A percentile compares a stretch with the other conserved stretches of the same genome.
These are phyloP conservation scores for Lipomyces japonicus DNA, from an alignment of 805 yeast species.

Conservation along the genomic window DNA sequence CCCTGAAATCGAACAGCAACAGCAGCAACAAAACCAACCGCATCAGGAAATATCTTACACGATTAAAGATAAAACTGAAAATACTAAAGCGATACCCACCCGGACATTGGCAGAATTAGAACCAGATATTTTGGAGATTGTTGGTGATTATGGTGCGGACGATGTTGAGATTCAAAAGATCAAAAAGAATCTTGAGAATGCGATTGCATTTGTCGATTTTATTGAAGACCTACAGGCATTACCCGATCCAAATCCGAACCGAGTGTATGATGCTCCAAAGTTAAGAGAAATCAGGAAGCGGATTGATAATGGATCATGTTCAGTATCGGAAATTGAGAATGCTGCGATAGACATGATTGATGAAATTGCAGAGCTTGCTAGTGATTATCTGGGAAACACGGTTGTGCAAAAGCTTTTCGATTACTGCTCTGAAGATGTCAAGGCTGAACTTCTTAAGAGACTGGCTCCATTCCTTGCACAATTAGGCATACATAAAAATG, in stretches of 20 bases:
- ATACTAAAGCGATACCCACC: conserved; percentile 28
- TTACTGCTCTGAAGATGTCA: conserved; percentile 61
- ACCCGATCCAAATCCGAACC: conserved; percentile 64
- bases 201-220: conserved; percentile 31
- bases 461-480: conserved; percentile 79
- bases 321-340: conserved; percentile 69
- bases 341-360: conserved; percentile 77
- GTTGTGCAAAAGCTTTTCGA: conserved; percentile 89
- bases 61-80: conserved; percentile 13
- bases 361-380: conserved; percentile 84
- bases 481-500: conserved; percentile 93
- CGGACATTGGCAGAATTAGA: conserved; percentile 32
- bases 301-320: conserved; percentile 52
- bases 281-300: conserved; percentile 80
- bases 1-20: neutral
- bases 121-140: conserved; percentile 35
- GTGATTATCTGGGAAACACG: conserved; percentile 93
- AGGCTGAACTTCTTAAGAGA: conserved; percentile 73
- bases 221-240: conserved; percentile 48
- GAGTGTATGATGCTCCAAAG: conserved; percentile 83
- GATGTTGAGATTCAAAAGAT: conserved; percentile 33
- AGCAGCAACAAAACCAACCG: neutral
- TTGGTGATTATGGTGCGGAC: conserved; percentile 38
- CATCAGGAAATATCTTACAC: conserved; percentile 19
- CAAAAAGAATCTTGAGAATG: conserved; percentile 34